These are phyloP conservation scores for Scedosporium dehoogii DNA, from an alignment of 2,329 filamentous ascomycete species.

Conservation along the genomic window DNA sequence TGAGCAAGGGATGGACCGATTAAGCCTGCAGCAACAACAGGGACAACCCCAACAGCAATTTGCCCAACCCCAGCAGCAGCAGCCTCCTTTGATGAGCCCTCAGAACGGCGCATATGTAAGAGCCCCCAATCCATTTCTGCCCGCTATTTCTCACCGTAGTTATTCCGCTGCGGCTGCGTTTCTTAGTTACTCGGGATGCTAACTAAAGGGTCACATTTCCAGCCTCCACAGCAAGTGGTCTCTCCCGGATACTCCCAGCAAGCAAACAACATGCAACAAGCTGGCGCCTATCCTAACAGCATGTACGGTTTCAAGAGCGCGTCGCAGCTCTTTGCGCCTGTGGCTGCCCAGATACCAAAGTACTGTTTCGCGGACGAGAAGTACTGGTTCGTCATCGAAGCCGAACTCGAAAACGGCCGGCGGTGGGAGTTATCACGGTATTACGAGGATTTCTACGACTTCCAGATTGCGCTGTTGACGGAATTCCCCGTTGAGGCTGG, in stretches of 20 bases:
- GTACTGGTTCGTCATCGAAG: conserved; percentile 97
- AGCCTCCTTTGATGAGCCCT: not conserved
- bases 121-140: not conserved
- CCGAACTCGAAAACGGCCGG: conserved; percentile 77
- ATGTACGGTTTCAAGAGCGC: conserved; percentile 23
- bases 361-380: conserved; percentile 97
- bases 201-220: not conserved
- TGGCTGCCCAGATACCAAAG: conserved; percentile 75
- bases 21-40: conserved; percentile 20
- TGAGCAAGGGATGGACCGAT: conserved; percentile 49
- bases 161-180: not conserved
- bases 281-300: not conserved
- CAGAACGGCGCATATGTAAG: conserved; percentile 7
- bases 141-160: not conserved
- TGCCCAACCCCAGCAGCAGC: not conserved
- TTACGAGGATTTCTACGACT: conserved; percentile 98
- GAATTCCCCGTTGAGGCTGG: conserved; percentile 90
- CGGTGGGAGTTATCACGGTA: conserved; percentile 91
- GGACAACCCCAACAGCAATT: conserved; percentile 3
- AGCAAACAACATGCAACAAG: not conserved
- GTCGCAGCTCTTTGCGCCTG: conserved; percentile 59
- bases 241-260: conserved; percentile 2
- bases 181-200: not conserved
- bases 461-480: conserved; percentile 89
- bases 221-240: conserved; percentile 26